Evolutionary conservation across 2,329 filamentous ascomycete genomes (phyloP).

Genomic region (Cladosporium sp.): DNA sequence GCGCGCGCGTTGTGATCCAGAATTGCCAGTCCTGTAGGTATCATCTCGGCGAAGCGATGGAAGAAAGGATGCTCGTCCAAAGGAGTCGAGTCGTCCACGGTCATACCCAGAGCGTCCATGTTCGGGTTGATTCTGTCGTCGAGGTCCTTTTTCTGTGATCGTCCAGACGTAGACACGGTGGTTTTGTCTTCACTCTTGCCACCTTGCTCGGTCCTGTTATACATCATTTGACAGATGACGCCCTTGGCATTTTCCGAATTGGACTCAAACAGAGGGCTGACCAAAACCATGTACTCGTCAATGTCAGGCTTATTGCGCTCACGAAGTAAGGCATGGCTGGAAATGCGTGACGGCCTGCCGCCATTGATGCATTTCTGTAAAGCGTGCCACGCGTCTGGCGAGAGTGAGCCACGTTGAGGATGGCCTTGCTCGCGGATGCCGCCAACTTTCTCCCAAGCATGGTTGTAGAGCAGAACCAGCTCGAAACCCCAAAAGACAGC

Average conservation of each 20-base stretch:
- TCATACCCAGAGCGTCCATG: background rate
- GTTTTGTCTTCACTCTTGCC: background rate
- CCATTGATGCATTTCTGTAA: constrained; percentile 31
- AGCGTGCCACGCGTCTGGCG: constrained; percentile 31
- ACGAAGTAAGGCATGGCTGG: constrained; percentile 18
- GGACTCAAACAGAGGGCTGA: constrained; percentile 22
- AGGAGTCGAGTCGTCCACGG: constrained; percentile 12
- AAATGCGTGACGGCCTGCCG: constrained; percentile 19
- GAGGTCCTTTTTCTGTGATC: background rate
- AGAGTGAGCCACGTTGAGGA: constrained; percentile 30
- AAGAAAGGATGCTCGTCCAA: constrained; percentile 40
- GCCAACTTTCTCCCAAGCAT: constrained; percentile 37
- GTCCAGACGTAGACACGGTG: background rate
- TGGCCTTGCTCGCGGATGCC: constrained; percentile 34
- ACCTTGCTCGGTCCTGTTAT: background rate
- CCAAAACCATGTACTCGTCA: constrained; percentile 18
- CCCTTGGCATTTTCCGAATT: constrained; percentile 11
- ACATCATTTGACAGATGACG: constrained; percentile 23
- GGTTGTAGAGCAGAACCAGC: constrained; percentile 37
- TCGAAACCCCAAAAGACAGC: constrained; percentile 42
- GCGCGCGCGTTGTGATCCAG: constrained; percentile 42
- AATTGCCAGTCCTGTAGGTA: constrained; percentile 44
- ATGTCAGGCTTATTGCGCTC: background rate
- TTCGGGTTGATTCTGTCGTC: background rate
- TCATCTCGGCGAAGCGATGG: constrained; percentile 41